Percentiles rank a stretch among this genome's conserved stretches.
Conservation (phyloP, 176 grass and related monocot genomes). For the Paspalum vaginatum region DNA sequence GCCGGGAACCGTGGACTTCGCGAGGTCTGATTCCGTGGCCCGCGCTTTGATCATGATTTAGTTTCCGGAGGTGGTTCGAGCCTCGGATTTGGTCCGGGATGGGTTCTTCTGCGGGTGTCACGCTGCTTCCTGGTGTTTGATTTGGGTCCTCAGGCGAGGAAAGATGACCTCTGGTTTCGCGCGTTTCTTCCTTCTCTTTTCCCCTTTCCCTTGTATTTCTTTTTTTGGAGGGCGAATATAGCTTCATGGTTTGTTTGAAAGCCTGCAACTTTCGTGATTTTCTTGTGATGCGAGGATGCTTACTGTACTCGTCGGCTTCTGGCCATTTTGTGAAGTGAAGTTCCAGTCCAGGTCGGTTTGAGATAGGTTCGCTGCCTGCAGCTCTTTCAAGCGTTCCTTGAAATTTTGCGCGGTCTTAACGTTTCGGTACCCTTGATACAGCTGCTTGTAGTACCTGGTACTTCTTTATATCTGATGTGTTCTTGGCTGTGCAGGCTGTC, state of each 20-base stretch:
- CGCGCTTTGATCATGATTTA: not conserved
- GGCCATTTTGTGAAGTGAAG: not conserved
- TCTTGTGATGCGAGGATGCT: not conserved
- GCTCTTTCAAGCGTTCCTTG: not conserved
- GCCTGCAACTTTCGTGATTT: not conserved
- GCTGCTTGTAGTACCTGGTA: not conserved
- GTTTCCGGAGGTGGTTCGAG: slow-evolving; percentile 4
- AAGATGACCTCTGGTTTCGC: not conserved
- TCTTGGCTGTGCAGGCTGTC: slow-evolving; percentile 10
- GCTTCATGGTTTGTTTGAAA: not conserved
- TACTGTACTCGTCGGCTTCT: not conserved
- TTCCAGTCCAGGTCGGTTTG: not conserved
- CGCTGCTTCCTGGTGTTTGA: not conserved
- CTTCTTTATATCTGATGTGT: not conserved
- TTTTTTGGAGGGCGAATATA: not conserved
- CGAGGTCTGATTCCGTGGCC: slow-evolving; percentile 13
- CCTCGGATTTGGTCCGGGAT: not conserved
- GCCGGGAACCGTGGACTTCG: slow-evolving; percentile 13
- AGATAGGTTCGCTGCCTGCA: not conserved
- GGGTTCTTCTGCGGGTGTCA: not conserved
- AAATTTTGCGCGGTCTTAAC: not conserved
- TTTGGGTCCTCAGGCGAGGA: not conserved
- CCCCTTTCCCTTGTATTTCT: not conserved
- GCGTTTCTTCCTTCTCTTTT: not conserved
- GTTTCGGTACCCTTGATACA: not conserved